Evolutionary conservation across 768 basidiomycete species (phyloP), one percentile per base, ranked within the genome.

Genomic region (Calocybe indica): DNA sequence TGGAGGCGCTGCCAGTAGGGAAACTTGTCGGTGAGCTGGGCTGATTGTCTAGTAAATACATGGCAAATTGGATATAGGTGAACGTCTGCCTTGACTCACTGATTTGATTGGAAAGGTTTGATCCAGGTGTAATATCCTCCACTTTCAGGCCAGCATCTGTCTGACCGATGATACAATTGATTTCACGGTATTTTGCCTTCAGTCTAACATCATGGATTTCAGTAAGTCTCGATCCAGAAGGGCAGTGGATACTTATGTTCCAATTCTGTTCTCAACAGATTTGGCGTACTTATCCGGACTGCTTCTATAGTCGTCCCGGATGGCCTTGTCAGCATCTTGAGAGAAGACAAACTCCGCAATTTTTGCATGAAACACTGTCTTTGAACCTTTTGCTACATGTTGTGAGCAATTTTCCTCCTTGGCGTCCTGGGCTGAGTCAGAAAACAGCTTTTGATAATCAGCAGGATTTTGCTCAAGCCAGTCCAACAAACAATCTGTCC

Each of bases 391-490:
- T 42, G 41, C 12, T 11, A 42, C 41, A 30, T 30, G 14, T 42
- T 22, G 22, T 14, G 8, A 30, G 22, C 41, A n/a, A 14, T 30
- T 30, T 30, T 42, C 41, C n/a, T 42, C 41, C 41, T 42, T 42
- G 41, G 41, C 41, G 32, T 42, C 41, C 41, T 42, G 22, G 11
- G 41, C 7, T 15, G 41, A 42, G 41, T 42, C 41, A 40, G 36
- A 37, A 13, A 37, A 37, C 9, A 37, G 36, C 13, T 37, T 37
- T 37, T 42, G 41, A 42, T 28, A n/a, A 30, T 42, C 41, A 28
- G n/a, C 41, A 42, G 41, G 41, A 5, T 42, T 22, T n/a, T n/a
- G n/a, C n/a, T n/a, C n/a, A n/a, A n/a, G n/a, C n/a, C n/a, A n/a
- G n/a, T n/a, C n/a, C n/a, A n/a, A n/a, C n/a, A n/a, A n/a, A n/a